A percentile compares a stretch with the other conserved stretches of the same genome.
phyloP scores from a whole-genome alignment of 139 green algal species.

The Chlorella sorokiniana region DNA sequence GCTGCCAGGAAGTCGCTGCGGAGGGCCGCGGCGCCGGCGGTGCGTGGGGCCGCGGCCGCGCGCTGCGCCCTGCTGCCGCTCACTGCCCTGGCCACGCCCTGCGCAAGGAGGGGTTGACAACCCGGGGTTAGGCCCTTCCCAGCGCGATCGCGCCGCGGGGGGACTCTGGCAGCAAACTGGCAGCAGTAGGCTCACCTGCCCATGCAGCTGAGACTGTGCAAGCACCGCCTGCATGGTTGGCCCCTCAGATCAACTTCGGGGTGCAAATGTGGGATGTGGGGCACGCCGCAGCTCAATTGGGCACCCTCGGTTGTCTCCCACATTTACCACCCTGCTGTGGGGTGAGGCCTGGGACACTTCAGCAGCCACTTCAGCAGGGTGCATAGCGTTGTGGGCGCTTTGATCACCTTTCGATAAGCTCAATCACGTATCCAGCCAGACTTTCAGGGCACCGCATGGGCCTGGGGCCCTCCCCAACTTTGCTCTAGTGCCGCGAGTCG shows the following conservation, averaged over 20 bases:
- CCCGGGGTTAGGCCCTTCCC: too few species aligned
- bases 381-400: too few species aligned
- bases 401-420: too few species aligned
- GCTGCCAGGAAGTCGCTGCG: constrained; percentile 26
- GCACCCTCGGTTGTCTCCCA: too few species aligned
- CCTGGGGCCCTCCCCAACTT: too few species aligned
- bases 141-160: not conserved
- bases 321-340: too few species aligned
- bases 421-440: too few species aligned
- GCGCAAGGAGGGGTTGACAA: not conserved
- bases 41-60: not conserved
- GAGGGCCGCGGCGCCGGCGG: constrained; percentile 4
- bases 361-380: too few species aligned
- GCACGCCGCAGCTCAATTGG: not conserved
- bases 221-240: constrained; percentile 19
- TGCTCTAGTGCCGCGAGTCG: too few species aligned
- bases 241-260: not conserved
- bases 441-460: too few species aligned
- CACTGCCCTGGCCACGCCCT: not conserved
- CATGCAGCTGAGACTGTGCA: not conserved
- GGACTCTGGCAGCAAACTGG: constrained; percentile 19
- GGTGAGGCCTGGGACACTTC: too few species aligned
- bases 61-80: not conserved
- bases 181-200: not conserved
- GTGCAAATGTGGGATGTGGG: not conserved